A percentile compares a stretch with the other conserved stretches of the same genome.
phyloP scores from a whole-genome alignment of 805 yeast species.

The Kodamaea fukazawae region DNA sequence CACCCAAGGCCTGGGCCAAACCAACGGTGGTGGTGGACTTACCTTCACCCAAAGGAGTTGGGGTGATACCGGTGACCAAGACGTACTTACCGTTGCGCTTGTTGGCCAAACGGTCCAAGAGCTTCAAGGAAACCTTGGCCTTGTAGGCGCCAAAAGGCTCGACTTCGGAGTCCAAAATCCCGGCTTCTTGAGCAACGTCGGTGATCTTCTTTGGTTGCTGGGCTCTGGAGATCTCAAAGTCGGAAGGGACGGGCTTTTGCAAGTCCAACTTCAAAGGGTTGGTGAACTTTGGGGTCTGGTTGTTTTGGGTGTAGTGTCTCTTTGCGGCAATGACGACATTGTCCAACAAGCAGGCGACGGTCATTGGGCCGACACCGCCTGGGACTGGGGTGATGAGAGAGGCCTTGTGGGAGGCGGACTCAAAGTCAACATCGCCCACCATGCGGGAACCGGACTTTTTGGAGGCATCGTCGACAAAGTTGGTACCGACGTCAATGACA shows the following conservation, averaged over 20 bases:
- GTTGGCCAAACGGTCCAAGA: constrained; percentile 60
- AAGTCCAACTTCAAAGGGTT: constrained; percentile 57
- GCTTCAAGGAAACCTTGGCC: constrained; percentile 68
- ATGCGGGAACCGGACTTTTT: constrained; percentile 67
- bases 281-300: constrained; percentile 43
- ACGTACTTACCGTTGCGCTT: constrained; percentile 68
- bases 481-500: constrained; percentile 82
- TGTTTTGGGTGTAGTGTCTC: constrained; percentile 40
- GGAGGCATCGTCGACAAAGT: constrained; percentile 63
- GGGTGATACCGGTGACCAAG: constrained; percentile 80
- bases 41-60: constrained; percentile 85
- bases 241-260: constrained; percentile 73
- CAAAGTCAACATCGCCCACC: constrained; percentile 78
- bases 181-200: constrained; percentile 67
- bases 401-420: constrained; percentile 51
- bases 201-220: constrained; percentile 70
- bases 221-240: constrained; percentile 72
- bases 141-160: constrained; percentile 75
- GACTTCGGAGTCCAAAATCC: constrained; percentile 62
- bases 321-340: constrained; percentile 72
- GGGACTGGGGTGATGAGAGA: constrained; percentile 82
- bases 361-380: constrained; percentile 93
- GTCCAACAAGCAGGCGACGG: constrained; percentile 76
- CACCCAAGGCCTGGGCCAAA: constrained; percentile 76
- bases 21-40: constrained; percentile 84